Conservation (phyloP, 2,329 filamentous ascomycete species). For the Scytalidium sp. region DNA sequence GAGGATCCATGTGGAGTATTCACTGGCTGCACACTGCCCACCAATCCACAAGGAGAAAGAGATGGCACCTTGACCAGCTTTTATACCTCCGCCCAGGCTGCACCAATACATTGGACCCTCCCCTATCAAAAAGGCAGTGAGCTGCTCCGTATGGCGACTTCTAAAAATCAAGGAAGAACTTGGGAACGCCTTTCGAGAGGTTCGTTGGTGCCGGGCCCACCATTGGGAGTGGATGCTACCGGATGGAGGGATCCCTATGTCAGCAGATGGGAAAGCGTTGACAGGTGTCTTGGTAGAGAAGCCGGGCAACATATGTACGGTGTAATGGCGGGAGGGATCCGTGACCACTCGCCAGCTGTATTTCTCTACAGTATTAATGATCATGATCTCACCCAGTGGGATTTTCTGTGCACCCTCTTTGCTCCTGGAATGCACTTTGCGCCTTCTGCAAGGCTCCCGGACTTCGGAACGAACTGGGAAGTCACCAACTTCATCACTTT, state of each 20-base stretch:
- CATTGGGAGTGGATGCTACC: constrained; percentile 10
- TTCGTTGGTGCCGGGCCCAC: constrained; percentile 13
- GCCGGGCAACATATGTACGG: no score
- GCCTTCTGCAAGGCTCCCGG: constrained; percentile 1
- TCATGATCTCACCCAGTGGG: neutral
- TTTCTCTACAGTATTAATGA: constrained; percentile 4
- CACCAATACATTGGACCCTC: constrained; percentile 20
- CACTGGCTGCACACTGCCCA: constrained; percentile 16
- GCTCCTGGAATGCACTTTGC: neutral
- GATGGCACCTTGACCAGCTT: constrained; percentile 13
- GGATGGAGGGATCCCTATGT: constrained; percentile 21
- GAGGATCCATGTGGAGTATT: constrained; percentile 19
- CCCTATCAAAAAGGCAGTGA: constrained; percentile 18
- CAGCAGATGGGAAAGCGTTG: constrained; percentile 13
- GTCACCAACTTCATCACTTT: constrained; percentile 2
- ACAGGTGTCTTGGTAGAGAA: constrained; percentile 9
- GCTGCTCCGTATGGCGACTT: constrained; percentile 17
- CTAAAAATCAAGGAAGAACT: constrained; percentile 16
- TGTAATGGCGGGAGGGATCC: constrained; percentile 6
- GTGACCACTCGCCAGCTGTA: neutral
- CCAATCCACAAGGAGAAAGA: constrained; percentile 12
- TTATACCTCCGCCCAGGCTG: constrained; percentile 16
- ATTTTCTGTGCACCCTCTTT: constrained; percentile 1
- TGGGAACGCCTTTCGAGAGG: constrained; percentile 22
- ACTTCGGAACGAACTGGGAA: constrained; percentile 8